Percentiles rank a stretch among this genome's conserved stretches.
Evolutionary conservation across 225 moss, liverwort and hornwort species (phyloP).

Genomic region (Thuidium tamariscinum): DNA sequence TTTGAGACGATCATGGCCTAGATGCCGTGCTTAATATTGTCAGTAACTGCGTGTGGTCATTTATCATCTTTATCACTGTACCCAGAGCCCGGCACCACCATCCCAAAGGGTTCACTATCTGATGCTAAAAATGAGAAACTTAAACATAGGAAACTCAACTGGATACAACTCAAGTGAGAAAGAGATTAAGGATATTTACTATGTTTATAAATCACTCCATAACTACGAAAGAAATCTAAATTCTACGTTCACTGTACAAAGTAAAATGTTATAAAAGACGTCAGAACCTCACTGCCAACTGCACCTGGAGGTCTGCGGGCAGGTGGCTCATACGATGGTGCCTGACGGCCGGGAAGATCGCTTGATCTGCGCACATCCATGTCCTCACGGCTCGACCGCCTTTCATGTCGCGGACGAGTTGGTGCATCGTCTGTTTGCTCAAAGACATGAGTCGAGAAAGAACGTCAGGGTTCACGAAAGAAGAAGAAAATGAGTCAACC

Average conservation of each 20-base stretch:
- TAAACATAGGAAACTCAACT: not conserved
- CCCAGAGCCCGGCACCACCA: not conserved
- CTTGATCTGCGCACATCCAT: constrained; percentile 33
- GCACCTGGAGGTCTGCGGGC: constrained; percentile 31
- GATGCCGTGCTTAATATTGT: not conserved
- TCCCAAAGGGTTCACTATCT: not conserved
- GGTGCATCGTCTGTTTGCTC: constrained; percentile 25
- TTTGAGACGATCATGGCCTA: not conserved
- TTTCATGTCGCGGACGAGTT: constrained; percentile 38
- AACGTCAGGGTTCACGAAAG: not conserved
- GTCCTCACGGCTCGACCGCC: constrained; percentile 41
- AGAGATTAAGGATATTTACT: not conserved
- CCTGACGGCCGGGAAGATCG: constrained; percentile 22
- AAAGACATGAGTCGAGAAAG: not conserved
- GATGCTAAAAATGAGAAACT: not conserved
- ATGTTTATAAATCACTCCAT: not conserved
- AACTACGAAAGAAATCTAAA: not conserved
- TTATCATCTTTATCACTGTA: not conserved
- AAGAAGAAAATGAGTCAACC: not conserved
- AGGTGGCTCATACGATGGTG: constrained; percentile 20
- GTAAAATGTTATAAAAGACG: not conserved
- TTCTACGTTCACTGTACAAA: not conserved
- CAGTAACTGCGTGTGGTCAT: not conserved
- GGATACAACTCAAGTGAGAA: not conserved
- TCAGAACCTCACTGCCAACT: not conserved